Base-by-base conservation (phyloP, 2,329 filamentous ascomycete species). In the Fusarium globosum region DNA sequence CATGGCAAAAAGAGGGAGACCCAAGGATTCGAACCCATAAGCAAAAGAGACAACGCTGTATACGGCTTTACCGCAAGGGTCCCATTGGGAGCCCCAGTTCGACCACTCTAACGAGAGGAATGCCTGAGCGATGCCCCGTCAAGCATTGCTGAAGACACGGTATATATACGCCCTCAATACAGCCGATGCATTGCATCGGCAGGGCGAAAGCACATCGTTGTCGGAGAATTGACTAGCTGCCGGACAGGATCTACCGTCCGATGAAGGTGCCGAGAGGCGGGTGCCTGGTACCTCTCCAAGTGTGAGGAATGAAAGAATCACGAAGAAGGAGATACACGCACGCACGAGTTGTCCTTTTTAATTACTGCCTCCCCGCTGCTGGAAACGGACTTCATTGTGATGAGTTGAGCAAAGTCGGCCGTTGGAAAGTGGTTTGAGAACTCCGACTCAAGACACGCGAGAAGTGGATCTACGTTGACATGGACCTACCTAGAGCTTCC, bases 141-240 rank as follows among this genome's bases (percentile, higher is more conserved):
- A 38, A 53, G 0, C 23, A 39, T 0, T 6, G 51, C 35, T 10
- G 7, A 28, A 4, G 2, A 0, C 3, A 21, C 5, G 18, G 18
- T 39, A n/a, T 39, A 14, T 18, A 28, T 28, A 28, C 26, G 26
- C 18, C 35, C 2, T 10, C 20, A 26, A 2, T 26, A 2, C 13
- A 36, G 5, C 18, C 6, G 2, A 21, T 1, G 2, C 10, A 38
- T 28, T 12, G 7, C n/a, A 21, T 7, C 33, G 1, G 21, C 1
- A 7, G n/a, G 33, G 14, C n/a, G 14, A 4, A 15, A 38, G 20
- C 18, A 16, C 2, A 16, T 28, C 13, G 2, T 53, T 2, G 10
- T 36, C 1, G 14, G 13, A 3, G 23, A 28, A 18, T 53, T n/a
- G 51, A 18, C 33, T 0, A 39, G 14, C 20, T 11, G 35, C 20